Base-by-base conservation (phyloP, 371 early-diverging fungal genomes). In the Saksenaea oblongispora region DNA sequence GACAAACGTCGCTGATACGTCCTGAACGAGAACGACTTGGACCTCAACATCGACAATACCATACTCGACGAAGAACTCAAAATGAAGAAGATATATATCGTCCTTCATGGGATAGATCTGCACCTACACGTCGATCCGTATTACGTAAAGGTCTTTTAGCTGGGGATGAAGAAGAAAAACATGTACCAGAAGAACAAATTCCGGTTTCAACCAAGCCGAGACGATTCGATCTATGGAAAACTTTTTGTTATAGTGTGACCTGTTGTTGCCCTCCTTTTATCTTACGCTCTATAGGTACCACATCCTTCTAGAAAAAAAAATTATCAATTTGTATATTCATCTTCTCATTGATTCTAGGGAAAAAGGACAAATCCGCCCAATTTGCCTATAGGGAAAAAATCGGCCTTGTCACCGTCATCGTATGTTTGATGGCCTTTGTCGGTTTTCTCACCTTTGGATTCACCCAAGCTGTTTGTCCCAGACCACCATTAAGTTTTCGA, bases 351-450 rank as follows among this genome's bases (percentile, higher is more conserved):
- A 17, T 35, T 59, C 11, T 66, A 84, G 85, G 87, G 35, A 84
- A 80, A 69, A 69, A 71, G 42, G 81, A 84, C 54, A 62, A 73
- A 31, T 80, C 74, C 26, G 77, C 87, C 11, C 92, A 87, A 72
- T 91, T 87, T 63, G 97, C 95, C 15, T 94, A 90, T 86, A 78
- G 93, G 70, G 95, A 94, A 72, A 94, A 94, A 63, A 89, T 93
- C 18, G 91, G 89, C 0, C 79, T 94, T 24, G 87, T 91, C 22
- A 75, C 78, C 54, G 85, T 93, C 42, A 92, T 93, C 44, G 56
- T 91, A 10, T 39, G 81, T 24, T 81, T 92, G 36, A 91, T 92
- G 78, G 84, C 75, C 5, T 69, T 80, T 24, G 90, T 93, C 17
- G 92, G 91, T 24, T 92, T 91, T 67, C 68, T 93, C 37, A 93